Evolutionary conservation across 2,329 filamentous ascomycete genomes (phyloP).

Genomic region (Hymenoscyphus fructigenus): DNA sequence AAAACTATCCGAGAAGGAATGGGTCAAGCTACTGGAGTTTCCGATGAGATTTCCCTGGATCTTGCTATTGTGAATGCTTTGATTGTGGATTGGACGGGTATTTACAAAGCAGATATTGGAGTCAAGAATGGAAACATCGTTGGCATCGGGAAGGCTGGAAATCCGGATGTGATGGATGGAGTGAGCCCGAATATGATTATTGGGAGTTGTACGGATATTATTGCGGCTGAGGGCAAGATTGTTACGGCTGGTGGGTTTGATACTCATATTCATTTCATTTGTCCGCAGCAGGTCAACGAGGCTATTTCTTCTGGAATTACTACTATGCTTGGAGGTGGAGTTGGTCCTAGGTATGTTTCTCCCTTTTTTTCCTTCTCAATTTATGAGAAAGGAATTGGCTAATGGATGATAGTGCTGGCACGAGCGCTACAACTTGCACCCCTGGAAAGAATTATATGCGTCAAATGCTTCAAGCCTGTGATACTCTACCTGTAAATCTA

Average conservation of each 20-base stretch:
- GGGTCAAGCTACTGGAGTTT: constrained; percentile 82
- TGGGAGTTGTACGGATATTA: constrained; percentile 85
- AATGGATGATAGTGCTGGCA: constrained; percentile 63
- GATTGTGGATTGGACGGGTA: constrained; percentile 86
- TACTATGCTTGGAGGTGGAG: constrained; percentile 86
- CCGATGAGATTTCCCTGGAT: constrained; percentile 72
- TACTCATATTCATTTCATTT: constrained; percentile 91
- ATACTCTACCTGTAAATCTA: constrained; percentile 78
- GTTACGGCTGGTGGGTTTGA: constrained; percentile 89
- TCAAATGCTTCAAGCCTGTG: constrained; percentile 87
- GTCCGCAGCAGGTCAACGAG: constrained; percentile 86
- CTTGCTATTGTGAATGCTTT: constrained; percentile 87
- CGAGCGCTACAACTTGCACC: constrained; percentile 90
- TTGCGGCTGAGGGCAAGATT: constrained; percentile 88
- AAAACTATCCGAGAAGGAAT: constrained; percentile 94
- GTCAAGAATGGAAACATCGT: constrained; percentile 84
- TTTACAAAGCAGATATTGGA: constrained; percentile 96
- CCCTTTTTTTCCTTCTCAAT: background rate
- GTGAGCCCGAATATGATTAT: constrained; percentile 77
- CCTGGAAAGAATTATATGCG: constrained; percentile 80
- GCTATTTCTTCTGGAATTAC: constrained; percentile 83
- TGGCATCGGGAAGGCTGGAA: constrained; percentile 91
- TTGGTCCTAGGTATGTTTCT: constrained; percentile 69
- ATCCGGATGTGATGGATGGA: constrained; percentile 95
- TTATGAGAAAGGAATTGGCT: constrained; percentile 5